Conservation (phyloP, 257 asterid species). For the Ballota nigra region DNA sequence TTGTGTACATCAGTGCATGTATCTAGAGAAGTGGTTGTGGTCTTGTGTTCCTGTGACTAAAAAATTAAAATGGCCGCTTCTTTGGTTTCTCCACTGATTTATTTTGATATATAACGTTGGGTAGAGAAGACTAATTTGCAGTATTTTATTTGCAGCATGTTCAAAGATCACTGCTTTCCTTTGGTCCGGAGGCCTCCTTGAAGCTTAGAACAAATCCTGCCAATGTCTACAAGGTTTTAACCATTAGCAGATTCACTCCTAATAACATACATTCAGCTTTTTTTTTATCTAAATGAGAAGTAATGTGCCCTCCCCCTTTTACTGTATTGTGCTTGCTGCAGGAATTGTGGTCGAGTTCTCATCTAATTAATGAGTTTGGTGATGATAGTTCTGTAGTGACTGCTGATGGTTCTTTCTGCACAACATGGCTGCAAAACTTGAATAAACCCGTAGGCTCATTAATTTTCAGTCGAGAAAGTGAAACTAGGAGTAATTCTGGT, state of each 20-base stretch:
- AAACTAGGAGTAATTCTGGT: constrained; percentile 31
- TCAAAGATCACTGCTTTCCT: constrained; percentile 85
- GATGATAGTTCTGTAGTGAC: constrained; percentile 68
- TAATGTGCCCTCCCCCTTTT: constrained; percentile 14
- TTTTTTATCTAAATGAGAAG: not conserved
- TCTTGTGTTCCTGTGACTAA: constrained; percentile 1
- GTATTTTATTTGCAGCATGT: constrained; percentile 68
- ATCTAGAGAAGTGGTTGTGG: not conserved
- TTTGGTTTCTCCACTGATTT: constrained; percentile 14
- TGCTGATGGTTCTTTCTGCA: constrained; percentile 78
- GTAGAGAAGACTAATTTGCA: constrained; percentile 16
- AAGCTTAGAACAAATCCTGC: constrained; percentile 74
- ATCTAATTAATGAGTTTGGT: constrained; percentile 65
- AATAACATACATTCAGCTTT: too few species aligned
- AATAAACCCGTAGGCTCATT: constrained; percentile 60
- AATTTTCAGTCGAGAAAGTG: constrained; percentile 64
- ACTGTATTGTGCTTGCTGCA: constrained; percentile 33
- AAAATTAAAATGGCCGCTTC: not conserved
- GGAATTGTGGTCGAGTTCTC: constrained; percentile 83
- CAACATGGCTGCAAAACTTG: constrained; percentile 72
- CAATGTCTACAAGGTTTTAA: constrained; percentile 80
- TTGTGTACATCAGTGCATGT: not conserved
- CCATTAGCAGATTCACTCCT: not conserved
- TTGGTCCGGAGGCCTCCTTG: constrained; percentile 90
- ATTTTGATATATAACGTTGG: constrained; percentile 6